These are phyloP conservation scores for Torulaspora delbrueckii DNA, from an alignment of 805 yeast genomes.

Conservation along the genomic window DNA sequence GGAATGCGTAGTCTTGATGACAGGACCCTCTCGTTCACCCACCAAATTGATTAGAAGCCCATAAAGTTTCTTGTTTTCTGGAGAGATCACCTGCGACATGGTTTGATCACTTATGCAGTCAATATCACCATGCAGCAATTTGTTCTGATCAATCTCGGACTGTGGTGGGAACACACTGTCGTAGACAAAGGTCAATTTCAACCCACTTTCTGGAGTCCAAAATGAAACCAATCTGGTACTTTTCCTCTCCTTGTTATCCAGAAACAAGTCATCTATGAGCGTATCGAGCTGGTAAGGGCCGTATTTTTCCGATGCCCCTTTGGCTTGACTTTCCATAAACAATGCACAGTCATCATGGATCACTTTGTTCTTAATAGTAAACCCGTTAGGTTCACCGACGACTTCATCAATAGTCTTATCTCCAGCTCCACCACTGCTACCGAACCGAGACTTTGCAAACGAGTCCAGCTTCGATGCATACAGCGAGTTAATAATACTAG, in stretches of 20 bases:
- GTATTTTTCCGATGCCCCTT: conserved; percentile 30
- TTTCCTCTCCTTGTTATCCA: conserved; percentile 57
- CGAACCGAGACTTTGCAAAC: conserved; percentile 54
- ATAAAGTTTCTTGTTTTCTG: conserved; percentile 74
- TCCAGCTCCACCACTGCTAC: conserved; percentile 15
- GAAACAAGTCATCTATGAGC: conserved; percentile 74
- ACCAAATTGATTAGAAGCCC: conserved; percentile 65
- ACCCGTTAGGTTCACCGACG: conserved; percentile 12
- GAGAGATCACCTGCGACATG: conserved; percentile 71
- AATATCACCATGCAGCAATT: conserved; percentile 42
- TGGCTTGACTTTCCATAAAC: conserved; percentile 62
- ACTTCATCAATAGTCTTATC: conserved; percentile 4
- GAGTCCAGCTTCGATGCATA: conserved; percentile 93
- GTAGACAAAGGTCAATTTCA: conserved; percentile 58
- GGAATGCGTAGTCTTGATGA: conserved; percentile 72
- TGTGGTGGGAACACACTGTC: conserved; percentile 49
- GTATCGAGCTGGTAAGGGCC: conserved; percentile 56
- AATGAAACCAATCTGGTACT: conserved; percentile 72
- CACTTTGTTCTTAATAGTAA: conserved; percentile 72
- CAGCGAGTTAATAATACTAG: conserved; percentile 77
- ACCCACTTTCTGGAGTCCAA: conserved; percentile 35
- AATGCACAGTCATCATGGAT: conserved; percentile 81
- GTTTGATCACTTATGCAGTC: conserved; percentile 70
- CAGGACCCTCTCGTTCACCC: conserved; percentile 81
- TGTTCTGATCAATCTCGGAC: conserved; percentile 27